A percentile compares a stretch with the other conserved stretches of the same genome.
phyloP scores from a whole-genome alignment of 2,329 filamentous ascomycete species.

The Rugonectria rugulosa region DNA sequence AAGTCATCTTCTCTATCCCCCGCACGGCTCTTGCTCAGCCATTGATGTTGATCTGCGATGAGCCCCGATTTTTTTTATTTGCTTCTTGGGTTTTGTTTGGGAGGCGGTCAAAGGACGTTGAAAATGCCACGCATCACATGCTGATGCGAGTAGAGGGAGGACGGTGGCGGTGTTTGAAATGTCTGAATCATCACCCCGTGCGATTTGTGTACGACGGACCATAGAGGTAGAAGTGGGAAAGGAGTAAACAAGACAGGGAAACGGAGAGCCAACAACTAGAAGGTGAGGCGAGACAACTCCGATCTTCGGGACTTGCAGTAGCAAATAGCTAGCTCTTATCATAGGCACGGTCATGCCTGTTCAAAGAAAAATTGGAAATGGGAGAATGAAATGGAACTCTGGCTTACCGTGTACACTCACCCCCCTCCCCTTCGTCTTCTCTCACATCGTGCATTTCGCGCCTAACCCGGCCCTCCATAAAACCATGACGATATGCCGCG shows the following conservation, averaged over 20 bases:
- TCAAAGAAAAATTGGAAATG: conserved; percentile 12
- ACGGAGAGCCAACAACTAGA: neutral
- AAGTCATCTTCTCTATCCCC: neutral
- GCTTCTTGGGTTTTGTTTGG: neutral
- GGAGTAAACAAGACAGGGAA: neutral
- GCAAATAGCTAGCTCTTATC: conserved; percentile 17
- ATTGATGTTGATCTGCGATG: neutral
- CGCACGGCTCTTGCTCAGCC: conserved; percentile 2
- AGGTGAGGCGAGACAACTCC: neutral
- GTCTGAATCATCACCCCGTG: conserved; percentile 15
- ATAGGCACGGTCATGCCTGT: conserved; percentile 6
- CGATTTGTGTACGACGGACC: conserved; percentile 2
- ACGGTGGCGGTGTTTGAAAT: neutral
- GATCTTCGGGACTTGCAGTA: too few species aligned
- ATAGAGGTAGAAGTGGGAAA: neutral
- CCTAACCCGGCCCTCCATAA: conserved; percentile 3
- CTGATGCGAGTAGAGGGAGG: neutral
- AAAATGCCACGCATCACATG: neutral
- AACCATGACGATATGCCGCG: conserved; percentile 11
- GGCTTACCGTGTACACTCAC: neutral
- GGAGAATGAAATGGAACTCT: neutral
- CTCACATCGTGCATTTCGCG: neutral
- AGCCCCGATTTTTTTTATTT: conserved; percentile 10
- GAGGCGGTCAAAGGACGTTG: neutral
- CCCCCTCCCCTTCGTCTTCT: neutral